Evolutionary conservation across 2,329 filamentous ascomycete species (phyloP).

Genomic region (Capronia epimyces): DNA sequence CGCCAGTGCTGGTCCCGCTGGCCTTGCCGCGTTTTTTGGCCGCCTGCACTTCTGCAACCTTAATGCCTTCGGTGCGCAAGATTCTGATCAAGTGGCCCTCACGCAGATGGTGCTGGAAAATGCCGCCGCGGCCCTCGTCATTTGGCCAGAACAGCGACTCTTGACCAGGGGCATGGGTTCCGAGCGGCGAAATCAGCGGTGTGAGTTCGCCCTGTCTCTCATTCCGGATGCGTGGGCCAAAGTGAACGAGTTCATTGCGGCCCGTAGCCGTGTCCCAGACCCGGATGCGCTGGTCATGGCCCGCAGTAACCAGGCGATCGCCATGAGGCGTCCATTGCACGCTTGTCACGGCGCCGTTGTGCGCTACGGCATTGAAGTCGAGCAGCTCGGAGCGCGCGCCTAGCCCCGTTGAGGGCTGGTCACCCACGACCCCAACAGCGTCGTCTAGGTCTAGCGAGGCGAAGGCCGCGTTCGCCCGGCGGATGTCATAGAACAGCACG

Average conservation of each 20-base stretch:
- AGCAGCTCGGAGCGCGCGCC: slow-evolving; percentile 32
- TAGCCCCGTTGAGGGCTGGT: slow-evolving; percentile 28
- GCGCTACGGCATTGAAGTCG: slow-evolving; percentile 54
- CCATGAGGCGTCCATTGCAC: slow-evolving; percentile 80
- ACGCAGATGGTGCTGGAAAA: slow-evolving; percentile 73
- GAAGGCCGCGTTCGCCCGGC: slow-evolving; percentile 69
- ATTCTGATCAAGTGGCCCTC: slow-evolving; percentile 68
- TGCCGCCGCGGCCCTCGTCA: slow-evolving; percentile 60
- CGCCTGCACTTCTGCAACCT: slow-evolving; percentile 31
- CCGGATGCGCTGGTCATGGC: slow-evolving; percentile 76
- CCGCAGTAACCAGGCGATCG: slow-evolving; percentile 67
- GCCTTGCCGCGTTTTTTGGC: slow-evolving; percentile 19
- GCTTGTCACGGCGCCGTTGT: slow-evolving; percentile 77
- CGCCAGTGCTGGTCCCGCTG: not conserved
- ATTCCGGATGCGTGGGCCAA: slow-evolving; percentile 77
- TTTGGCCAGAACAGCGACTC: slow-evolving; percentile 78
- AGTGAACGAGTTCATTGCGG: slow-evolving; percentile 81
- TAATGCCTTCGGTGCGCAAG: slow-evolving; percentile 57
- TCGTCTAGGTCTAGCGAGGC: slow-evolving; percentile 81
- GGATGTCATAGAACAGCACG: slow-evolving; percentile 80
- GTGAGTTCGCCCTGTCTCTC: slow-evolving; percentile 49
- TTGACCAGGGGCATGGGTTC: slow-evolving; percentile 47
- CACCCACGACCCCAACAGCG: slow-evolving; percentile 58
- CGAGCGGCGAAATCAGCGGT: slow-evolving; percentile 59
- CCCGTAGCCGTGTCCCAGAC: slow-evolving; percentile 80